Base-by-base conservation (phyloP, 768 basidiomycete species). In the Podaxis carcinomalis region DNA sequence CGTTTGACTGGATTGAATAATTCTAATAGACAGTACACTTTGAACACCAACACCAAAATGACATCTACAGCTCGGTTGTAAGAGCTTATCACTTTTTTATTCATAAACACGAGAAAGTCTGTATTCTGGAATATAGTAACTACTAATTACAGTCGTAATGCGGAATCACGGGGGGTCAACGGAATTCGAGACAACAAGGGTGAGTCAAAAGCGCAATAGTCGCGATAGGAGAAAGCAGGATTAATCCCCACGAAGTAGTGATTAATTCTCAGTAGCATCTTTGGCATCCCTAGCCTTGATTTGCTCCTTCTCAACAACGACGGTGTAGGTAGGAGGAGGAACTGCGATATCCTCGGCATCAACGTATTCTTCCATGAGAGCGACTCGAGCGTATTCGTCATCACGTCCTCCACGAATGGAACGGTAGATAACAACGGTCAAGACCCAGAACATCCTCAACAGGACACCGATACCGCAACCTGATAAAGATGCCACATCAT, bases 381-480 rank as follows among this genome's bases (percentile, higher is more conserved):
- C 64, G 59, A 74, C 64, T 39, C 68, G 70, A 35, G 75, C 70
- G 59, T 81, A 77, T 46, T 75, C 72, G 46, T 77, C 68, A 49
- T 80, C 78, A 3, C 78, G 73, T 39, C 67, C 63, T 51, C 74
- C 73, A 9, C 72, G 76, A 69, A 87, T 65, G 39, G 83, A 68
- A 66, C 92, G 89, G 66, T 78, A 83, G 36, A 79, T 67, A 63
- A 93, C 73, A 62, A 93, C 74, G 32, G 79, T 69, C 65, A 92
- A 68, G 64, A 93, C 90, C 81, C 82, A 93, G 70, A 91, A 67
- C 87, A 93, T 91, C 69, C 92, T 80, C 60, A 93, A 72, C 25
- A 93, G 80, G 47, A 92, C 91, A 57, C 92, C 92, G 56, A 92
- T 83, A 54, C 91, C 91, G 67, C 89, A 92, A n/a, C 90, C 90